Conservation (phyloP, 1,284 basidiomycete species). For the Ganoderma multipileum region DNA sequence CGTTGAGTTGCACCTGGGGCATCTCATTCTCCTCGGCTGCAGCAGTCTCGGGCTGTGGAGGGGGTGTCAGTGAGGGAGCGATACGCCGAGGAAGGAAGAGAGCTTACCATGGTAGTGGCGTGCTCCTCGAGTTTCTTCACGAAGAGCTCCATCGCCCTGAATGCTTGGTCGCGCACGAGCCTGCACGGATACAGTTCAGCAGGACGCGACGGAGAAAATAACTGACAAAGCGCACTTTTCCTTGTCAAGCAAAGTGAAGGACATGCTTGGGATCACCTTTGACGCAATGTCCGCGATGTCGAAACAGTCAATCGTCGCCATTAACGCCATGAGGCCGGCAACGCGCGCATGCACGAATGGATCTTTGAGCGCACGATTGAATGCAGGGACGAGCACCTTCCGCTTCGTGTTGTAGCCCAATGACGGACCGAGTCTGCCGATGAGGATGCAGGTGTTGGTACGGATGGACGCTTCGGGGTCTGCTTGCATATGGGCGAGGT, state of each 20-base stretch:
- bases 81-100: background rate
- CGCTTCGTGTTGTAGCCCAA: conserved; percentile 90
- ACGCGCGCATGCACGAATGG: conserved; percentile 93
- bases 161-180: conserved; percentile 91
- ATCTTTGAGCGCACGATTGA: conserved; percentile 91
- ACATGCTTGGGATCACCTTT: conserved; percentile 88
- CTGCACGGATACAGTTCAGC: conserved; percentile 47
- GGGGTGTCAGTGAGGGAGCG: conserved; percentile 7
- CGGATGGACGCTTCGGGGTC: conserved; percentile 95
- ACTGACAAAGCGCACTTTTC: conserved; percentile 71
- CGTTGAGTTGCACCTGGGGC: conserved; percentile 40
- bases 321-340: conserved; percentile 95
- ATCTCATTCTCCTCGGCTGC: conserved; percentile 46
- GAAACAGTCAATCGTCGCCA: conserved; percentile 93
- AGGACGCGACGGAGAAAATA: background rate
- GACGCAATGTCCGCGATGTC: conserved; percentile 88
- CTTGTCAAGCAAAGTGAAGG: conserved; percentile 83
- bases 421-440: conserved; percentile 89
- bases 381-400: conserved; percentile 96
- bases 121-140: conserved; percentile 84
- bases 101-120: conserved; percentile 77
- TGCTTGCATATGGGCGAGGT: conserved; percentile 92
- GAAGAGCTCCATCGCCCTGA: conserved; percentile 89
- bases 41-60: conserved; percentile 72
- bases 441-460: conserved; percentile 96